A percentile compares a stretch with the other conserved stretches of the same genome.
phyloP scores from a whole-genome alignment of 495 filamentous ascomycete species.

The Aspergillus hancockii region DNA sequence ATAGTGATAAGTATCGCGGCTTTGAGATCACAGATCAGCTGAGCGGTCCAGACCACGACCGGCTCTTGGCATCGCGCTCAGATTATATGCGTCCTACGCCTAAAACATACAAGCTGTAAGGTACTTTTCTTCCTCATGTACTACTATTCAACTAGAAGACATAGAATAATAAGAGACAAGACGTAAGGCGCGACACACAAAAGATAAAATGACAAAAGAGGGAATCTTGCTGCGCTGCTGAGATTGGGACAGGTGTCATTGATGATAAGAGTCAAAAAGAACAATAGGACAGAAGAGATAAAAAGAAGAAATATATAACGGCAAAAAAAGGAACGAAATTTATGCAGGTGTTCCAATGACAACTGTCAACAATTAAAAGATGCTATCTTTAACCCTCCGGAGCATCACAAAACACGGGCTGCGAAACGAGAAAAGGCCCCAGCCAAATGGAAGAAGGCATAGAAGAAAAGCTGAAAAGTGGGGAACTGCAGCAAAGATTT shows the following conservation, averaged over 20 bases:
- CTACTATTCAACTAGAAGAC: conserved; percentile 38
- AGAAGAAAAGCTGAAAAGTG: conserved; percentile 20
- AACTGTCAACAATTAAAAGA: conserved; percentile 40
- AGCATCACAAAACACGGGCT: conserved; percentile 29
- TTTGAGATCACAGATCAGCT: neutral
- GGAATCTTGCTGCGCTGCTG: conserved; percentile 47
- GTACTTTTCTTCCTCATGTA: conserved; percentile 44
- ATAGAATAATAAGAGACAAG: conserved; percentile 32
- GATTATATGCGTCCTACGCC: neutral
- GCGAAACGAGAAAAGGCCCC: conserved; percentile 24
- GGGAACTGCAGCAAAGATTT: conserved; percentile 20
- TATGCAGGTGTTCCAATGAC: conserved; percentile 33
- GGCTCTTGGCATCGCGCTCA: conserved; percentile 1
- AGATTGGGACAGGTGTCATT: conserved; percentile 44
- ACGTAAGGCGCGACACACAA: conserved; percentile 34
- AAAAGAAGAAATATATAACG: conserved; percentile 20
- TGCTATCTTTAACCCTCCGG: conserved; percentile 37
- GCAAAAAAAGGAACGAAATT: conserved; percentile 11
- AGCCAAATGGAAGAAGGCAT: conserved; percentile 26
- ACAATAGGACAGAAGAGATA: conserved; percentile 25
- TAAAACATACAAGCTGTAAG: conserved; percentile 17
- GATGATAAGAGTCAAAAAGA: conserved; percentile 32
- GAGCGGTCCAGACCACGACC: neutral
- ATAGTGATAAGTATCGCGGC: neutral
- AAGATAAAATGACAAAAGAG: conserved; percentile 39